Evolutionary conservation across 2,329 filamentous ascomycete species (phyloP).

Genomic region (Fusarium transvaalense): DNA sequence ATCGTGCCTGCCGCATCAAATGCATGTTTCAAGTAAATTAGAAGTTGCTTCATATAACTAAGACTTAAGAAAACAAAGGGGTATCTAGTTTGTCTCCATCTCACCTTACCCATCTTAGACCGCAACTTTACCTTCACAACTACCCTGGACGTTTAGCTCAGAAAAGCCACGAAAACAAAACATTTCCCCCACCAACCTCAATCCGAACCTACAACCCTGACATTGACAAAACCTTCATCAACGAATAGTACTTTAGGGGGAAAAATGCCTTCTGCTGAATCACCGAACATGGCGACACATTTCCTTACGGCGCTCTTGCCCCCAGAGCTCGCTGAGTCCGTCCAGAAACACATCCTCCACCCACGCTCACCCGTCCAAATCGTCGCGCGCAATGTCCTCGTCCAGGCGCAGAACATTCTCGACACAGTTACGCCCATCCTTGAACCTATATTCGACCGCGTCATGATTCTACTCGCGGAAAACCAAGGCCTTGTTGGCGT

Average conservation of each 20-base stretch:
- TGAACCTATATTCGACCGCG: conserved; percentile 58
- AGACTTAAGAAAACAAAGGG: conserved; percentile 10
- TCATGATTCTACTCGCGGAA: conserved; percentile 51
- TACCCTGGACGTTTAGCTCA: conserved; percentile 31
- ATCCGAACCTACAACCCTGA: conserved; percentile 13
- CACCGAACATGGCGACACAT: conserved; percentile 49
- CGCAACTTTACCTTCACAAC: conserved; percentile 30
- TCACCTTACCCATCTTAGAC: conserved; percentile 21
- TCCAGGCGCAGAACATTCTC: conserved; percentile 49
- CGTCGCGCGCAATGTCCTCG: conserved; percentile 52
- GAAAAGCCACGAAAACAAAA: conserved; percentile 35
- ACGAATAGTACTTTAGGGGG: too few relatives aligned
- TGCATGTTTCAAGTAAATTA: not conserved
- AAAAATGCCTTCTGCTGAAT: conserved; percentile 49
- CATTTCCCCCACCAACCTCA: conserved; percentile 24
- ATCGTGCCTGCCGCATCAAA: not conserved
- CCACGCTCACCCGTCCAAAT: conserved; percentile 60
- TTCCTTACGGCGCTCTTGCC: conserved; percentile 59
- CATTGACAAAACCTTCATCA: conserved; percentile 1
- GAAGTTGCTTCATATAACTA: not conserved
- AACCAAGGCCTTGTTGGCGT: conserved; percentile 53
- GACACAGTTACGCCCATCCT: conserved; percentile 57
- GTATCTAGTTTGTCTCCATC: conserved; percentile 8
- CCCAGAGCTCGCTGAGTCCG: conserved; percentile 58
- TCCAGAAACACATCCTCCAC: conserved; percentile 63